Conservation (phyloP, 2,329 filamentous ascomycete genomes). For the Teratosphaeria pseudoeucalypti region DNA sequence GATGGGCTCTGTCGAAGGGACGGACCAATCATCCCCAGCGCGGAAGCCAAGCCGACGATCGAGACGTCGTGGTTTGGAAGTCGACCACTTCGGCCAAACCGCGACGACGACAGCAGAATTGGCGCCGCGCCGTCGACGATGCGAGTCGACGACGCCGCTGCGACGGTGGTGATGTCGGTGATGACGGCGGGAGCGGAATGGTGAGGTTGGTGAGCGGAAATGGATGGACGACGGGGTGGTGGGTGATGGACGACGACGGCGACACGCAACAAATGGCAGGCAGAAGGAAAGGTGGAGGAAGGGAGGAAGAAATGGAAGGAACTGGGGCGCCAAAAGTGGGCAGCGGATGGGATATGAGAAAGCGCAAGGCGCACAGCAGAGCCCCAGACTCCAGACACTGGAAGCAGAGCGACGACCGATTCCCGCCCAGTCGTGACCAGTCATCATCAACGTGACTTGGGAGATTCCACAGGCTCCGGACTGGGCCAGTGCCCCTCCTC, state of each 20-base stretch:
- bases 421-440: neutral
- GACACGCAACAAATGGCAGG: neutral
- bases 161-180: neutral
- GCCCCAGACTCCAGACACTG: neutral
- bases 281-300: conserved; percentile 3
- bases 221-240: conserved; percentile 2
- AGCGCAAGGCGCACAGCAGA: neutral
- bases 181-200: neutral
- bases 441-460: neutral
- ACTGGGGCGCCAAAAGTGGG: neutral
- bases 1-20: neutral
- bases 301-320: neutral
- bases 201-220: neutral
- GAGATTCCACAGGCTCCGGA: neutral
- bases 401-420: neutral
- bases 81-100: neutral
- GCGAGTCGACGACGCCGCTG: neutral
- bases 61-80: neutral
- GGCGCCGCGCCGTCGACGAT: neutral
- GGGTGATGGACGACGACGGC: conserved; percentile 2
- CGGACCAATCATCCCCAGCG: conserved; percentile 3
- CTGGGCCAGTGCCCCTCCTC: neutral
- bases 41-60: neutral
- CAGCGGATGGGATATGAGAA: neutral
- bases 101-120: neutral